phyloP scores from a whole-genome alignment of 495 filamentous ascomycete species.

The Tuber magnatum region DNA sequence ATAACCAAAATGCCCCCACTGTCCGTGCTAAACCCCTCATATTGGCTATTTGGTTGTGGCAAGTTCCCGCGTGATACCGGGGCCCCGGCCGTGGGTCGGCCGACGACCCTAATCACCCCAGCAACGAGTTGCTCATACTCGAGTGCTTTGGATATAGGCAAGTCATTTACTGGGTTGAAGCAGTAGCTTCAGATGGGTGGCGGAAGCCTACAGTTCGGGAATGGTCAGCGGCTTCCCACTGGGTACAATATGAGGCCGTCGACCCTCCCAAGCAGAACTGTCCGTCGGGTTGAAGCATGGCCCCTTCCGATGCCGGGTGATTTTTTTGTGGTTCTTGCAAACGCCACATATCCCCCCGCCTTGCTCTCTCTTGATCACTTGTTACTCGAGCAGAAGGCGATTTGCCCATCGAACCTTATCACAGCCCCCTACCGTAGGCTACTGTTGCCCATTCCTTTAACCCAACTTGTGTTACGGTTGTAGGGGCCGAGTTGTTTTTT shows the following conservation, averaged over 20 bases:
- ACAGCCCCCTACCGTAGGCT: neutral
- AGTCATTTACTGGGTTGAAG: neutral
- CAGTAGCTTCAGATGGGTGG: slow-evolving; percentile 15
- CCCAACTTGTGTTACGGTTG: neutral
- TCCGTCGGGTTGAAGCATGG: neutral
- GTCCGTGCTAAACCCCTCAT: neutral
- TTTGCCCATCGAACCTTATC: neutral
- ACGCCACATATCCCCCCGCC: neutral
- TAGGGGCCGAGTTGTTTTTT: neutral
- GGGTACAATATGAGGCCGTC: neutral
- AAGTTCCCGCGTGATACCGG: neutral
- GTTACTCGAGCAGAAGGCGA: neutral
- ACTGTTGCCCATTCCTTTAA: neutral
- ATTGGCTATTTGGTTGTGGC: neutral
- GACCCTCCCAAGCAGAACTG: neutral
- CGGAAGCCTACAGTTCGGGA: neutral
- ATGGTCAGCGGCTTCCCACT: neutral
- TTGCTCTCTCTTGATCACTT: neutral
- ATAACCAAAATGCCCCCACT: neutral
- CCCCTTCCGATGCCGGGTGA: neutral
- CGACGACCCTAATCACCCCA: neutral
- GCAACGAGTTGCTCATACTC: neutral
- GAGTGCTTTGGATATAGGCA: neutral
- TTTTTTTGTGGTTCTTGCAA: neutral
- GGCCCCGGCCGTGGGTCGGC: neutral